phyloP scores from a whole-genome alignment of 139 green algal species.

The Chlorella sp. region DNA sequence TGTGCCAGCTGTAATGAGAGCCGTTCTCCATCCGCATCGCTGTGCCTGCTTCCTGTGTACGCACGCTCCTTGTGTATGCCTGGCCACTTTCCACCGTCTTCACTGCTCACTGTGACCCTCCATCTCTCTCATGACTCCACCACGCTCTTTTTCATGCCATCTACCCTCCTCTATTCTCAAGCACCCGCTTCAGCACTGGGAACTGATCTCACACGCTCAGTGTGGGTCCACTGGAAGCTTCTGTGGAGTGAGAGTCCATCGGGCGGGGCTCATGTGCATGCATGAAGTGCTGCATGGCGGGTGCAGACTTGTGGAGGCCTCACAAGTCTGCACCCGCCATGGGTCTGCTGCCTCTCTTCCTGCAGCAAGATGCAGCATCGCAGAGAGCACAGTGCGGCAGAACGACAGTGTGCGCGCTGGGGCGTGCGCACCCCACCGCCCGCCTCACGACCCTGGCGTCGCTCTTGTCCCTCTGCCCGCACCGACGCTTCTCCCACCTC shows the following conservation, averaged over 20 bases:
- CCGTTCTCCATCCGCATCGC: not conserved
- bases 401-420: not conserved
- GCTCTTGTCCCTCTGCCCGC: not conserved
- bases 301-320: not conserved
- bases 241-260: not conserved
- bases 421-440: not conserved
- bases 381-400: not conserved
- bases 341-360: no score
- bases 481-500: not conserved
- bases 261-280: conserved; percentile 11
- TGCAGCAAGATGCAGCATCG: no score
- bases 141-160: conserved; percentile 63
- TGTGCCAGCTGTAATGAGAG: not conserved
- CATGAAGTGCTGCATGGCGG: conserved; percentile 41
- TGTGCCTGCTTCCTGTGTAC: not conserved
- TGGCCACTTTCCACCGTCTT: no score
- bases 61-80: no score
- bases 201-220: not conserved
- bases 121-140: not conserved
- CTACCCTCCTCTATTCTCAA: conserved; percentile 60
- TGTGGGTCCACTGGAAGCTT: not conserved
- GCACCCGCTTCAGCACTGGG: conserved; percentile 49
- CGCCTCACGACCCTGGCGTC: not conserved
- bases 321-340: not conserved
- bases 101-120: no score